Conservation (phyloP, 2,329 filamentous ascomycete genomes). For the Phialocephala sp. region DNA sequence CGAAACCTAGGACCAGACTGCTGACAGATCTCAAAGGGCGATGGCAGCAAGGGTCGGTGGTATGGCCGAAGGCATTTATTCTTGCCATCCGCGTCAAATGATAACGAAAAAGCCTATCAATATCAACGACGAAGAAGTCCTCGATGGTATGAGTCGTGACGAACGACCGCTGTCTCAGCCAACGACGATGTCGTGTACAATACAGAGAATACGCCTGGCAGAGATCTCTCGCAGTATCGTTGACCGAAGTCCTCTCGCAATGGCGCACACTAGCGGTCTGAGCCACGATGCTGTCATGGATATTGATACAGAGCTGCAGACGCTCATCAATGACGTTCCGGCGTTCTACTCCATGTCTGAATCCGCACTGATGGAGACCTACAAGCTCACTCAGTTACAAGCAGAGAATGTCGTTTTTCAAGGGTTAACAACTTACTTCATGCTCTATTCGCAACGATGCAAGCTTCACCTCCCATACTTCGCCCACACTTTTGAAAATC, state of each 20-base stretch:
- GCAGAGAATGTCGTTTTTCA: slow-evolving; percentile 41
- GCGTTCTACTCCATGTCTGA: slow-evolving; percentile 40
- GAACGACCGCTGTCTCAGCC: neutral
- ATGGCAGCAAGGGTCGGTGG: slow-evolving; percentile 42
- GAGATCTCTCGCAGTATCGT: slow-evolving; percentile 46
- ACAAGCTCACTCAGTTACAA: slow-evolving; percentile 32
- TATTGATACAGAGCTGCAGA: slow-evolving; percentile 43
- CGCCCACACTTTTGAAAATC: slow-evolving; percentile 35
- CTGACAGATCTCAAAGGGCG: slow-evolving; percentile 26
- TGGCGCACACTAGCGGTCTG: slow-evolving; percentile 18
- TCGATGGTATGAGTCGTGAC: neutral
- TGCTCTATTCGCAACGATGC: slow-evolving; percentile 45
- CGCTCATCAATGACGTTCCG: slow-evolving; percentile 42
- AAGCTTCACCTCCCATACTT: slow-evolving; percentile 47
- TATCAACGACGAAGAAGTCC: neutral
- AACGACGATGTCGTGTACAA: slow-evolving; percentile 44
- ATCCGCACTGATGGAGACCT: slow-evolving; percentile 11
- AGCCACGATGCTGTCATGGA: slow-evolving; percentile 42
- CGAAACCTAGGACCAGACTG: neutral
- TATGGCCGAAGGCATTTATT: slow-evolving; percentile 44
- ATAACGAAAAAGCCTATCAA: slow-evolving; percentile 1
- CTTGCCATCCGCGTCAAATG: slow-evolving; percentile 46
- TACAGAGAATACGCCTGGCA: slow-evolving; percentile 45
- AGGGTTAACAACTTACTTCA: slow-evolving; percentile 44
- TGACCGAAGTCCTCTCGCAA: slow-evolving; percentile 42